Evolutionary conservation across 169 alveolate species (phyloP).

Genomic region (Plasmodium fragile): DNA sequence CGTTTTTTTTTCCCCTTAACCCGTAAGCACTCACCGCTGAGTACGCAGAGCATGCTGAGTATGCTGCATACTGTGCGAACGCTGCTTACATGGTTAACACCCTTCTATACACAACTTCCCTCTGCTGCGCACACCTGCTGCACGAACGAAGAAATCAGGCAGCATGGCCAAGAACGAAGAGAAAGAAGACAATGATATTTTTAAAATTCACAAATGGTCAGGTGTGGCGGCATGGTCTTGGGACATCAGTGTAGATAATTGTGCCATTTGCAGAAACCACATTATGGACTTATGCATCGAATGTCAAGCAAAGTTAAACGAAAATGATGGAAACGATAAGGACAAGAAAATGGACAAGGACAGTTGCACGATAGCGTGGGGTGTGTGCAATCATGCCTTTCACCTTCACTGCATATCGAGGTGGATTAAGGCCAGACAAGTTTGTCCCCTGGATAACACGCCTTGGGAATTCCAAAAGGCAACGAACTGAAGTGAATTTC

Average conservation of each 20-base stretch:
- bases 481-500: slow-evolving; percentile 76
- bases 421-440: slow-evolving; percentile 98
- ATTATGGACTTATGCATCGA: slow-evolving; percentile 98
- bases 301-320: slow-evolving; percentile 94
- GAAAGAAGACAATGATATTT: slow-evolving; percentile 66
- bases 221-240: slow-evolving; percentile 99
- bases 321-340: slow-evolving; percentile 58
- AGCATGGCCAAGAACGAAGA: slow-evolving; percentile 29
- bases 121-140: not conserved
- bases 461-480: slow-evolving; percentile 95
- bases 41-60: not conserved
- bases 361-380: slow-evolving; percentile 99
- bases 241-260: slow-evolving; percentile 98
- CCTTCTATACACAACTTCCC: not conserved
- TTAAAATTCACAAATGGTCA: slow-evolving; percentile 94
- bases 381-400: slow-evolving; percentile 99
- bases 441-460: slow-evolving; percentile 97
- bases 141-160: not conserved
- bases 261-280: slow-evolving; percentile 99
- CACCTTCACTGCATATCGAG: slow-evolving; percentile 99
- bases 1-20: not conserved
- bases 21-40: not conserved
- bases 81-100: not conserved
- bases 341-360: slow-evolving; percentile 84
- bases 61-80: not conserved